Evolutionary conservation across 768 basidiomycete species (phyloP).

Genomic region (Boletus insuetus): DNA sequence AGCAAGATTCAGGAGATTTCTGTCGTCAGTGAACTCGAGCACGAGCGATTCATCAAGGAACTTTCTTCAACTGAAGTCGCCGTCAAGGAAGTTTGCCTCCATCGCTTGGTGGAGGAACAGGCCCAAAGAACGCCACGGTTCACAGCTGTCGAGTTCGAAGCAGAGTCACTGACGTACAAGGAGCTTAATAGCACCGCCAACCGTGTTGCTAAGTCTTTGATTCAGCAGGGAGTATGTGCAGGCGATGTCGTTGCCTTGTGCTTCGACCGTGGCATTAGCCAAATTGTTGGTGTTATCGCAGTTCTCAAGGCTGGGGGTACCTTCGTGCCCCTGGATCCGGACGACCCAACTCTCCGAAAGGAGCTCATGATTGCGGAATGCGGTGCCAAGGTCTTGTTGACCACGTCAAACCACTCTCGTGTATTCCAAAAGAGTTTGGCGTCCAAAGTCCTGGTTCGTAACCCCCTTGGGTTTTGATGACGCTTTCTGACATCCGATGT

Average conservation of each 20-base stretch:
- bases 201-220: constrained; percentile 29
- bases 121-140: constrained; percentile 17
- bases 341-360: constrained; percentile 30
- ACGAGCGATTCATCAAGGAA: constrained; percentile 23
- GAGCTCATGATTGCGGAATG: constrained; percentile 29
- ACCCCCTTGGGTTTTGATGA: background rate
- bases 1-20: constrained; percentile 19
- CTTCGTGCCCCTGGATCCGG: constrained; percentile 25
- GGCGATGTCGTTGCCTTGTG: constrained; percentile 29
- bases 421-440: constrained; percentile 22
- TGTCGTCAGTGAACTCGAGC: constrained; percentile 12
- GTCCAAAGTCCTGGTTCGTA: constrained; percentile 22
- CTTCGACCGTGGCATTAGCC: constrained; percentile 30
- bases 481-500: background rate
- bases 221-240: constrained; percentile 22
- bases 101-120: constrained; percentile 19
- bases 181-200: constrained; percentile 33
- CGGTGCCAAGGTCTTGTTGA: constrained; percentile 26
- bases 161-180: constrained; percentile 30
- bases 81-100: constrained; percentile 16
- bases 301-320: constrained; percentile 33
- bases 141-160: constrained; percentile 28
- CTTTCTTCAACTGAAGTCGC: constrained; percentile 21
- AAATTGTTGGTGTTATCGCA: constrained; percentile 29
- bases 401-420: constrained; percentile 24